These are phyloP conservation scores for Colletotrichum cuscutae DNA, from an alignment of 2,329 filamentous ascomycete species.

Conservation along the genomic window DNA sequence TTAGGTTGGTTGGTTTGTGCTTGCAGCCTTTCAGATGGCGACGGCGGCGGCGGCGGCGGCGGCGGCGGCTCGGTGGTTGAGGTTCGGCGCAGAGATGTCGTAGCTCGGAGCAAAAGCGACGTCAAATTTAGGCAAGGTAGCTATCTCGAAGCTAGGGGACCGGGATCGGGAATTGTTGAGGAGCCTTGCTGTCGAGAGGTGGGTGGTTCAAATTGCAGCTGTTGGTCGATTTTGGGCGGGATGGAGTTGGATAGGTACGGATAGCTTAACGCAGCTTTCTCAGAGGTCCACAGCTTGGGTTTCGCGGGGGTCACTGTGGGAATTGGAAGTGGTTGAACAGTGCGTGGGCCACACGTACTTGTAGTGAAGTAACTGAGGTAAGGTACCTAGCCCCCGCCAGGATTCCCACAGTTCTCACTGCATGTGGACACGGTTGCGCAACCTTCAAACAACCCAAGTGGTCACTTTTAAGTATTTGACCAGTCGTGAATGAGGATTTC, in stretches of 20 bases:
- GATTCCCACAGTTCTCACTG: neutral
- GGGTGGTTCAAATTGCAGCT: neutral
- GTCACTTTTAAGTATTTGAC: neutral
- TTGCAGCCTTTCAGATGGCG: slow-evolving; percentile 32
- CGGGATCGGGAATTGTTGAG: slow-evolving; percentile 17
- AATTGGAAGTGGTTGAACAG: neutral
- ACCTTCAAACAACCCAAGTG: neutral
- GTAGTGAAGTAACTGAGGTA: too few species aligned
- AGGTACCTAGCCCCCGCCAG: neutral
- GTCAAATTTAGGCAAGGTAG: neutral
- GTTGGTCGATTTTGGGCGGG: neutral
- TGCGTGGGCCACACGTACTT: neutral
- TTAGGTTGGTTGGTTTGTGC: slow-evolving; percentile 27
- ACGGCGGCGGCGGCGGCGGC: slow-evolving; percentile 39
- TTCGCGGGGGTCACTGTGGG: slow-evolving; percentile 17
- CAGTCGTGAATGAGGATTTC: too few species aligned
- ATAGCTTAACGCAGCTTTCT: neutral
- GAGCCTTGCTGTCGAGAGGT: neutral
- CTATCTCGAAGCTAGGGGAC: neutral
- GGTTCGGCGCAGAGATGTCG: slow-evolving; percentile 17
- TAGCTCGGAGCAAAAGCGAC: slow-evolving; percentile 18
- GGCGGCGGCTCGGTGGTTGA: slow-evolving; percentile 25
- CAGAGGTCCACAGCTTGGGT: neutral
- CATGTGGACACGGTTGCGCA: slow-evolving; percentile 31
- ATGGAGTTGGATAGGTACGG: neutral